Conservation (phyloP, 805 yeast genomes). For the Candida nemodendra region DNA sequence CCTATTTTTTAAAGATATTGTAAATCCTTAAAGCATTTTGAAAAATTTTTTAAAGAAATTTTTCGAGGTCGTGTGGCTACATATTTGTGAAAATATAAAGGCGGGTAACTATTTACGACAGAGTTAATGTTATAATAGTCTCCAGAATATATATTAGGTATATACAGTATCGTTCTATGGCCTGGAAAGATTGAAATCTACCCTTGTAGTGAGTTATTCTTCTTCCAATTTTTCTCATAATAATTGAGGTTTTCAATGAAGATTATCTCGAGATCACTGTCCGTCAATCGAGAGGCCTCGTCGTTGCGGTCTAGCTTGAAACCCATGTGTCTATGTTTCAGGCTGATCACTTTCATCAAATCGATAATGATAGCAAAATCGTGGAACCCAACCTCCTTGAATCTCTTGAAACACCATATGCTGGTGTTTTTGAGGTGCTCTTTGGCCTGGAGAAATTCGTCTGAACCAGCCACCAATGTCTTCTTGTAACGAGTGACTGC, state of each 20-base stretch:
- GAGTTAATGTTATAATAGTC: too few species aligned
- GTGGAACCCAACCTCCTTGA: constrained; percentile 16
- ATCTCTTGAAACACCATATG: constrained; percentile 24
- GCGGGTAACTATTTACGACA: too few species aligned
- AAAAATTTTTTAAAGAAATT: constrained; percentile 11
- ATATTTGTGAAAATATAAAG: neutral
- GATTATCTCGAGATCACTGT: constrained; percentile 2
- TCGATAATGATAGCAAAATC: constrained; percentile 18
- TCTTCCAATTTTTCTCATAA: constrained; percentile 6
- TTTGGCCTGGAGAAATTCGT: constrained; percentile 10
- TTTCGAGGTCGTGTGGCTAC: constrained; percentile 7
- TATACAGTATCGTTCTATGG: too few species aligned
- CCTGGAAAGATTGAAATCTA: too few species aligned
- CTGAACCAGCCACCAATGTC: constrained; percentile 11
- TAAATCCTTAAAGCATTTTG: constrained; percentile 6
- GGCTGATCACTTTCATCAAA: constrained; percentile 17
- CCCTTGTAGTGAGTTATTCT: too few species aligned
- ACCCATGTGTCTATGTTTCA: constrained; percentile 14
- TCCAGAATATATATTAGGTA: too few species aligned
- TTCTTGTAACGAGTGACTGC: constrained; percentile 20
- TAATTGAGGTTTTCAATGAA: constrained; percentile 7
- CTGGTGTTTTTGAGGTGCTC: constrained; percentile 16
- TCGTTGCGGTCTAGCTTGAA: constrained; percentile 4
- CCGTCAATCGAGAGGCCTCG: neutral
- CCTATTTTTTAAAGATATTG: neutral